Evolutionary conservation across 2,329 filamentous ascomycete genomes (phyloP).

Genomic region (Fusarium hainanense): DNA sequence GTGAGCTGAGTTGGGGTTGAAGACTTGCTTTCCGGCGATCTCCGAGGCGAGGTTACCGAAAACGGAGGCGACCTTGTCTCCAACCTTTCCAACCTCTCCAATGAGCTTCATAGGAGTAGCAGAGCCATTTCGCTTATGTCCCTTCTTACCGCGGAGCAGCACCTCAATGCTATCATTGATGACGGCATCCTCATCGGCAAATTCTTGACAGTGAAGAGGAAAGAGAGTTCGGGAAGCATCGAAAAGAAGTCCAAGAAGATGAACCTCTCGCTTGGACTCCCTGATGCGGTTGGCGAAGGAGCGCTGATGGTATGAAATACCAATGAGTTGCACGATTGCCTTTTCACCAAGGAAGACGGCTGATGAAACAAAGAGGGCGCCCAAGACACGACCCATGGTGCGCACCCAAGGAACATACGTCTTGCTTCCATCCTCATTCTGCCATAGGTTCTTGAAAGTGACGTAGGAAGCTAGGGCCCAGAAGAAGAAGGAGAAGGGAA

Average conservation of each 20-base stretch:
- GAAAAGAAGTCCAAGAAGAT: slow-evolving; percentile 84
- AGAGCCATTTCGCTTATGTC: slow-evolving; percentile 65
- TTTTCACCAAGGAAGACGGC: slow-evolving; percentile 81
- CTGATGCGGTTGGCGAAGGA: slow-evolving; percentile 87
- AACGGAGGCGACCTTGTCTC: slow-evolving; percentile 91
- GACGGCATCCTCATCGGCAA: slow-evolving; percentile 88
- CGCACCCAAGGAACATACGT: slow-evolving; percentile 63
- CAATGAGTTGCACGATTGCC: slow-evolving; percentile 82
- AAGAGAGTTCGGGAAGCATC: slow-evolving; percentile 91
- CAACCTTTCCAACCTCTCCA: slow-evolving; percentile 80
- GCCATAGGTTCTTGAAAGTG: slow-evolving; percentile 67
- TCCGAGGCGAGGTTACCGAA: slow-evolving; percentile 95
- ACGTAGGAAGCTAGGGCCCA: slow-evolving; percentile 73
- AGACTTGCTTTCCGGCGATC: slow-evolving; percentile 94
- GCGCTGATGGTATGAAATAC: slow-evolving; percentile 85
- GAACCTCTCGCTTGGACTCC: slow-evolving; percentile 87
- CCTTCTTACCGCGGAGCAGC: slow-evolving; percentile 67
- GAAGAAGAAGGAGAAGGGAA: slow-evolving; percentile 75
- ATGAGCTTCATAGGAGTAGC: slow-evolving; percentile 84
- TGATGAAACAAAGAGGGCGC: slow-evolving; percentile 73
- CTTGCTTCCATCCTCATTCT: slow-evolving; percentile 47
- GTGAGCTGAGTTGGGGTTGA: slow-evolving; percentile 91
- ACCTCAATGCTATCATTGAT: slow-evolving; percentile 88
- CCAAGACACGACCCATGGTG: slow-evolving; percentile 72
- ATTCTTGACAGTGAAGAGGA: slow-evolving; percentile 91